phyloP scores from a whole-genome alignment of 768 basidiomycete species.

The Coprinopsis strossmayeri region DNA sequence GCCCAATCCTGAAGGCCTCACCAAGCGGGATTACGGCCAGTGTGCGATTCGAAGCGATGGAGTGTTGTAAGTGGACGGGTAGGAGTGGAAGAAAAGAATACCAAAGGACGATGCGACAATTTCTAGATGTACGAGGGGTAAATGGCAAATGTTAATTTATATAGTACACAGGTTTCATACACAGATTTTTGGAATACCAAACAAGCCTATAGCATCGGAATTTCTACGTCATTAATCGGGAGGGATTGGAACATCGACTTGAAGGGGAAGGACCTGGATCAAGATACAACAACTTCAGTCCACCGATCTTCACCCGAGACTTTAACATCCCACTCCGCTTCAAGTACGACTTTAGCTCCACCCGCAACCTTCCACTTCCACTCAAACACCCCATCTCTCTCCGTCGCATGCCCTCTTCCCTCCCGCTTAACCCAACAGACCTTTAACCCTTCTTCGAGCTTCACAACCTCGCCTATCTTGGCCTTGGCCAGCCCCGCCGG shows the following conservation, averaged over 20 bases:
- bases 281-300: not conserved
- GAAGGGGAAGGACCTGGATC: not conserved
- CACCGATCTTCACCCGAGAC: conserved; percentile 14
- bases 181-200: not conserved
- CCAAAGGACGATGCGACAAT: too few relatives aligned
- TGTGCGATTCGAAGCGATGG: too few relatives aligned
- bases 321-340: conserved; percentile 49
- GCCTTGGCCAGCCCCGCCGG: conserved; percentile 41
- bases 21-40: too few relatives aligned
- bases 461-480: conserved; percentile 31
- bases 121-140: too few relatives aligned
- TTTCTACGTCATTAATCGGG: not conserved
- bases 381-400: conserved; percentile 48
- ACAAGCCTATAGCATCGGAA: not conserved
- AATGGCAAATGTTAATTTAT: too few relatives aligned
- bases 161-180: too few relatives aligned
- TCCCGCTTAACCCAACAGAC: conserved; percentile 25
- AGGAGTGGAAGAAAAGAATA: too few relatives aligned
- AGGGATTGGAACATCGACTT: not conserved
- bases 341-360: conserved; percentile 35
- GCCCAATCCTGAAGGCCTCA: too few relatives aligned
- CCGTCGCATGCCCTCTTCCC: conserved; percentile 26
- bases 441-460: conserved; percentile 22
- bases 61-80: too few relatives aligned
- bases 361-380: conserved; percentile 42